phyloP scores from a whole-genome alignment of 257 asterid species.

The Pogostemon cablin region DNA sequence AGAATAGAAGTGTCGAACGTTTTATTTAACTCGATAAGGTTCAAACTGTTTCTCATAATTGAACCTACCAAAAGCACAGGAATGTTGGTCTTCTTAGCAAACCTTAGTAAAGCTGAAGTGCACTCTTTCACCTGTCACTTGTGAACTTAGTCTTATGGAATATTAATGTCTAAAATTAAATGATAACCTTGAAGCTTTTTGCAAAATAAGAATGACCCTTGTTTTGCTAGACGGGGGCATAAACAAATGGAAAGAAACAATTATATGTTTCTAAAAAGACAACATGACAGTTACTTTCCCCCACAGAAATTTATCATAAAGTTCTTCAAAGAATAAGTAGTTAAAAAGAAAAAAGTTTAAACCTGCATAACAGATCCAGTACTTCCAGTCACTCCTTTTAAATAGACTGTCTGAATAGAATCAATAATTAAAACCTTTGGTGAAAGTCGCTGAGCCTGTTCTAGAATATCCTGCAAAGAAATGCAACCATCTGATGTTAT shows the following conservation, averaged over 20 bases:
- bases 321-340: slow-evolving; percentile 8
- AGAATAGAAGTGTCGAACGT: slow-evolving; percentile 18
- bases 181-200: slow-evolving; percentile 18
- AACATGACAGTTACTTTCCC: background rate
- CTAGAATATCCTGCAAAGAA: slow-evolving; percentile 77
- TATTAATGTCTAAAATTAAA: background rate
- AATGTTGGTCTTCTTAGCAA: slow-evolving; percentile 84
- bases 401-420: slow-evolving; percentile 94
- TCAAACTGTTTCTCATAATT: background rate
- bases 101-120: slow-evolving; percentile 86
- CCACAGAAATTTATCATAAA: slow-evolving; percentile 12
- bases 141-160: slow-evolving; percentile 23
- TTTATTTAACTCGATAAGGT: background rate
- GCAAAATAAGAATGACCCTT: background rate
- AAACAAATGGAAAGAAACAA: slow-evolving; percentile 23
- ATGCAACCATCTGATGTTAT: slow-evolving; percentile 15
- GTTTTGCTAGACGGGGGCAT: slow-evolving; percentile 24
- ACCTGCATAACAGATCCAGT: slow-evolving; percentile 87
- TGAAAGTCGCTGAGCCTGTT: slow-evolving; percentile 65
- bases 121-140: slow-evolving; percentile 86
- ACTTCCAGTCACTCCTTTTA: slow-evolving; percentile 77
- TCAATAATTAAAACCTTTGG: slow-evolving; percentile 75
- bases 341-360: slow-evolving; percentile 33
- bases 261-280: background rate
- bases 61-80: slow-evolving; percentile 82